Base-by-base conservation (phyloP, 495 filamentous ascomycete genomes). In the Ascodesmis nigricans region DNA sequence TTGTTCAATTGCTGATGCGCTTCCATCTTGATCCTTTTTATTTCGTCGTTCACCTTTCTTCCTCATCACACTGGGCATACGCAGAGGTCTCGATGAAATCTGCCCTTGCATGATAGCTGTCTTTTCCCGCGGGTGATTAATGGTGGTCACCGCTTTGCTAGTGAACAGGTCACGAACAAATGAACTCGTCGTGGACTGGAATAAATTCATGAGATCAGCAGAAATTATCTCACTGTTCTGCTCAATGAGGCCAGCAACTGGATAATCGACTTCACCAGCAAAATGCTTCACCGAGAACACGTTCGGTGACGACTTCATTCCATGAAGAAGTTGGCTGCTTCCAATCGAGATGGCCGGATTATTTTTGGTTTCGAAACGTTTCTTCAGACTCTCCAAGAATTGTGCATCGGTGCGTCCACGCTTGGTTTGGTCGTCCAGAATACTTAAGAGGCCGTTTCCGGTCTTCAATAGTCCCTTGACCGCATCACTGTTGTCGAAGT, bases 171-270 rank as follows among this genome's bases (percentile, higher is more conserved):
- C 77, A 11, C 69, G 62, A 17, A 97, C 71, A 45, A 97, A 95
- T 37, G 77, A 66, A 53, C 75, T 92, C 46, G 72, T 78, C 36
- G 78, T 83, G 9, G 73, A 69, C 44, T 73, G 75, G 61, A 97
- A 78, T 39, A 97, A 61, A 55, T 91, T 93, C 75, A 97, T 80
- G 40, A 97, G 57, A 52, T 97, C 87, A 16, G 80, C 83, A 11
- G 83, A 90, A 42, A 97, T 82, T 30, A 91, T 69, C 52, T 97
- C 87, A 32, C 81, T 81, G 40, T 95, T 95, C 54, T 90, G 81
- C 54, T 97, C 87, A 5, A 92, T 59, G 20, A 97, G 58, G 10
- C 78, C 80, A 40, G 68, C 67, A 40, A 79, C 66, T 19, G 79
- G 70, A 47, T 97, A 97, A 36, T 97, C 87, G n/a, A 95, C 76